Percentiles rank a stretch among this genome's conserved stretches.
phyloP scores from a whole-genome alignment of 345 rosid genomes.

The Combretum micranthum region DNA sequence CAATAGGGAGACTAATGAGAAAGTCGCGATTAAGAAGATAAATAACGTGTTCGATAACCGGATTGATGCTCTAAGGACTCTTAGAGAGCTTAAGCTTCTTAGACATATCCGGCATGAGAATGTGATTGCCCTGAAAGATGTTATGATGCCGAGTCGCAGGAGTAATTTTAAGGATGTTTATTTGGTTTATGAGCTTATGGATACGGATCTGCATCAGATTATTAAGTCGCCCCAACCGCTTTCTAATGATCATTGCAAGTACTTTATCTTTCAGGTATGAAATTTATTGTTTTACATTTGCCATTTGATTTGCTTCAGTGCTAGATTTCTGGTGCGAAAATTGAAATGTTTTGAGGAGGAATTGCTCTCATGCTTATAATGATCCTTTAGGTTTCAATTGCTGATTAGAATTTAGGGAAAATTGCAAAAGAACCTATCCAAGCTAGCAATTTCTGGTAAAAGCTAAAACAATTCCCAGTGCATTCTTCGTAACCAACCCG shows the following conservation, averaged over 20 bases:
- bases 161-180: constrained; percentile 72
- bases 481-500: too few relatives aligned
- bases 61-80: constrained; percentile 52
- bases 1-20: constrained; percentile 67
- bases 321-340: neutral
- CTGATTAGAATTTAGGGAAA: too few relatives aligned
- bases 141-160: constrained; percentile 60
- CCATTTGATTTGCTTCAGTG: neutral
- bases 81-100: constrained; percentile 75
- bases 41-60: constrained; percentile 74
- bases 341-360: neutral
- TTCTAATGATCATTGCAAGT: constrained; percentile 73
- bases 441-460: too few relatives aligned
- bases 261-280: constrained; percentile 72
- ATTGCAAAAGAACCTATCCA: too few relatives aligned
- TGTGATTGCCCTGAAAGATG: constrained; percentile 76
- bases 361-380: constrained; percentile 6
- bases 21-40: constrained; percentile 84
- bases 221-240: constrained; percentile 68
- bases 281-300: too few relatives aligned
- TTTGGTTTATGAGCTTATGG: constrained; percentile 90
- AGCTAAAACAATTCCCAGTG: too few relatives aligned
- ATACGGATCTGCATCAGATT: constrained; percentile 83
- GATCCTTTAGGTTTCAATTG: constrained; percentile 7
- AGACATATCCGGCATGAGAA: constrained; percentile 76